These are phyloP conservation scores for Steccherinum ochraceum DNA, from an alignment of 768 basidiomycete species.

Conservation along the genomic window DNA sequence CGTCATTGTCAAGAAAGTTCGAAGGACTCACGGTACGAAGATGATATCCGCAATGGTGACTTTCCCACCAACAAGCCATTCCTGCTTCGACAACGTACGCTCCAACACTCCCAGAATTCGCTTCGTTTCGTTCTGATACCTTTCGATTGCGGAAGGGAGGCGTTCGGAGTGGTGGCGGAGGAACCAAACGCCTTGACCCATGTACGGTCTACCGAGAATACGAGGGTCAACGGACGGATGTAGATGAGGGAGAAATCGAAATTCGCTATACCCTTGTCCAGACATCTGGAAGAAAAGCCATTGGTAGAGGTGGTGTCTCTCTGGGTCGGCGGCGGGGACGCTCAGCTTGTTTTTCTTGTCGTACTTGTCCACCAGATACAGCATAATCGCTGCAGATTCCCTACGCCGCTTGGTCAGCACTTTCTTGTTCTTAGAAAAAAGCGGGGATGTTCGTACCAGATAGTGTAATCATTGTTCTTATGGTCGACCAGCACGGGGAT, in stretches of 20 bases:
- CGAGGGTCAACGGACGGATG: no score
- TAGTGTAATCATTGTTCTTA: constrained; percentile 49
- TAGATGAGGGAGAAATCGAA: constrained; percentile 31
- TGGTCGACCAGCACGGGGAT: constrained; percentile 46
- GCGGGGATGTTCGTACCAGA: constrained; percentile 36
- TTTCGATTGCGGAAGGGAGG: constrained; percentile 19
- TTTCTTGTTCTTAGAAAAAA: neutral
- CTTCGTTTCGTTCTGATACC: constrained; percentile 21
- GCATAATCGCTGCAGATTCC: constrained; percentile 33
- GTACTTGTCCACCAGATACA: constrained; percentile 38
- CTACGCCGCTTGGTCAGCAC: constrained; percentile 1
- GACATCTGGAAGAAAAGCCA: no score
- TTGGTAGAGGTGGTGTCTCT: no score
- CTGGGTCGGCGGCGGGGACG: constrained; percentile 11
- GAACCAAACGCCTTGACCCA: constrained; percentile 23
- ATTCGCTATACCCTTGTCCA: no score
- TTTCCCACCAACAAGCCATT: no score
- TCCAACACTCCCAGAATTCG: constrained; percentile 23
- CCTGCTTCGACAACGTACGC: constrained; percentile 21
- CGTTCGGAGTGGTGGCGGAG: constrained; percentile 20
- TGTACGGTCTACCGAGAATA: constrained; percentile 25
- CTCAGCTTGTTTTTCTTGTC: constrained; percentile 32
- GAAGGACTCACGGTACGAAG: constrained; percentile 14
- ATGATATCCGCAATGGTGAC: constrained; percentile 14
- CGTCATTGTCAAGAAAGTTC: no score